Evolutionary conservation across 23 red algal genomes (phyloP), one percentile per base, ranked within the genome.

Genomic region (Gracilariopsis chorda): DNA sequence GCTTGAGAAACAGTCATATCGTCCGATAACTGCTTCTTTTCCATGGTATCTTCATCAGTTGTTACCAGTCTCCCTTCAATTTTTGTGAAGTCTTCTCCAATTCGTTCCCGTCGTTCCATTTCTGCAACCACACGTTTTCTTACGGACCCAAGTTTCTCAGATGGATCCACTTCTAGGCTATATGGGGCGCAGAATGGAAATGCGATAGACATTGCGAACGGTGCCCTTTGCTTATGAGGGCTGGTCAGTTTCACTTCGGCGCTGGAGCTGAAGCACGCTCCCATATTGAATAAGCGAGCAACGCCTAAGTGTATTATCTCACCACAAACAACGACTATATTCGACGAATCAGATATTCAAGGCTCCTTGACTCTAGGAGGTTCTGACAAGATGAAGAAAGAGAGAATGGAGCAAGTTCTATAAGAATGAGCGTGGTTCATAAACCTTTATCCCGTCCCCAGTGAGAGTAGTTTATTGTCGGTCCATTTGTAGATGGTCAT

Each of bases 181-280:
- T 68, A 89, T 6, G 84, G 84, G 4, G 71, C 48, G 52, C 48
- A 78, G 23, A 52, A 76, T 61, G 84, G 84, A 78, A 89, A 89
- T 32, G 84, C 84, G 35, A 89, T 61, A 10, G 84, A 75, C 32
- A 89, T 78, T 19, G 42, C 40, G 46, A 89, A 89, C 27, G 84
- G 84, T 40, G 47, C 84, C 7, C 68, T 61, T 37, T 77, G 48
- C 9, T 48, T 55, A 39, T 84, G 40, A 27, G 80, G 36, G 52
- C 36, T 80, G 23, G 39, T 40, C 17, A 61, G 57, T 42, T 71
- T 71, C 16, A 61, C 82, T 14, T 71, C 82, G 34, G 60, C 82
- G 9, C 57, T 70, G 12, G 82, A 86, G 63, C 82, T 86, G 82
- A 86, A 86, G 62, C 82, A 86, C 33, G 82, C 82, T 51, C 82